These are phyloP conservation scores for Verticillium nubilum DNA, from an alignment of 2,329 filamentous ascomycete species.

Conservation along the genomic window DNA sequence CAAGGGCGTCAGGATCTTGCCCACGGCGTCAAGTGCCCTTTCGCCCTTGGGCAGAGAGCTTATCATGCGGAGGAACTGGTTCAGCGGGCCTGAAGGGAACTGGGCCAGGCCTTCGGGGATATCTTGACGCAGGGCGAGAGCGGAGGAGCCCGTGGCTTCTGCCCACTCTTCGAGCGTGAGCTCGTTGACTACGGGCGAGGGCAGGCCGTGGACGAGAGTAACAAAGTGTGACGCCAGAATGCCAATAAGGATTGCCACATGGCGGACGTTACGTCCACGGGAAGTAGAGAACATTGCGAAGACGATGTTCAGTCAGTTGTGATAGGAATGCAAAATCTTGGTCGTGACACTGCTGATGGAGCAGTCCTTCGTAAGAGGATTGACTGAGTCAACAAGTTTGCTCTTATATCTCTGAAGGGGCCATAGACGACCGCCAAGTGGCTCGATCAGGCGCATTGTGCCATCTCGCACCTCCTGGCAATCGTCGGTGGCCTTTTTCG, in stretches of 20 bases:
- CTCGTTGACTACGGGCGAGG: neutral
- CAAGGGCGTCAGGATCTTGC: slow-evolving; percentile 4
- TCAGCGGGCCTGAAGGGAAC: slow-evolving; percentile 6
- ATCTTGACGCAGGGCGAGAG: neutral
- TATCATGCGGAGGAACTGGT: slow-evolving; percentile 5
- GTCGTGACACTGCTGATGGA: neutral
- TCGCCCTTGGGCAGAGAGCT: slow-evolving; percentile 6
- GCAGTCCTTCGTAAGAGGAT: neutral
- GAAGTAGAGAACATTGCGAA: neutral
- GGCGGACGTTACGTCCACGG: neutral
- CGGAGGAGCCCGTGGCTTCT: no score
- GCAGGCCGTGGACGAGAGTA: neutral
- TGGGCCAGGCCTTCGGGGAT: slow-evolving; percentile 4
- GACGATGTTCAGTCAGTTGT: neutral
- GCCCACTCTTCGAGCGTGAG: neutral
- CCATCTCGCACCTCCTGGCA: no score
- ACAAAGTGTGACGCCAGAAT: neutral
- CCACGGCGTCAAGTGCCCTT: slow-evolving; percentile 4
- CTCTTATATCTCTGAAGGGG: neutral
- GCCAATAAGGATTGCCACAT: neutral
- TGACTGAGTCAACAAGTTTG: neutral
- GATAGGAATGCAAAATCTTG: neutral
- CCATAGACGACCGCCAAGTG: neutral
- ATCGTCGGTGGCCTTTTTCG: neutral
- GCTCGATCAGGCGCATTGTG: neutral